Evolutionary conservation across 768 basidiomycete species (phyloP).

Genomic region (Hebeloma cylindrosporum): DNA sequence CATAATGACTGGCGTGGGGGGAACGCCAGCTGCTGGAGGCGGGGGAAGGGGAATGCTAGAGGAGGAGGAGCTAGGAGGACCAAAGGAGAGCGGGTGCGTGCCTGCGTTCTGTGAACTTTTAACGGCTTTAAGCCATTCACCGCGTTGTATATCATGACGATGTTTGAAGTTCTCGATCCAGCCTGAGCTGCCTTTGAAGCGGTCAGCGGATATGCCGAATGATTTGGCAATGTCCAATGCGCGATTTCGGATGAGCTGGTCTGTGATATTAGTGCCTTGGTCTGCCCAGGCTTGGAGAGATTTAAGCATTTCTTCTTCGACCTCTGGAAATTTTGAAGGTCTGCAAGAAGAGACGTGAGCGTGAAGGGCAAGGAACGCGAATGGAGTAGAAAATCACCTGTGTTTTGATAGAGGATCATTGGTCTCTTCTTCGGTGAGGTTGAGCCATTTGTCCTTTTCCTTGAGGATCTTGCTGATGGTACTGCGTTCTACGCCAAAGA

Average conservation of each 20-base stretch:
- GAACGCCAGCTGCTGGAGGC: too few species aligned
- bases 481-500: conserved; percentile 82
- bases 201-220: conserved; percentile 41
- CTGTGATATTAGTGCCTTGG: conserved; percentile 51
- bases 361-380: neutral
- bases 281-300: conserved; percentile 60
- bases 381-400: conserved; percentile 43
- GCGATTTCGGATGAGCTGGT: conserved; percentile 60
- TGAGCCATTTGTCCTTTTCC: conserved; percentile 80
- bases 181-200: conserved; percentile 87
- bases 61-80: too few species aligned
- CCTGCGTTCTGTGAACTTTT: conserved; percentile 1
- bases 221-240: conserved; percentile 65
- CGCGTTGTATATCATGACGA: conserved; percentile 72
- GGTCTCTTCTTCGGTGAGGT: conserved; percentile 53
- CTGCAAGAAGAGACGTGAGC: conserved; percentile 36
- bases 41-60: too few species aligned
- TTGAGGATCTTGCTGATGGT: conserved; percentile 95
- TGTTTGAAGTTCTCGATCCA: conserved; percentile 94
- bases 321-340: conserved; percentile 77
- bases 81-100: too few species aligned
- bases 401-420: conserved; percentile 65
- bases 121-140: conserved; percentile 42
- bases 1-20: too few species aligned
- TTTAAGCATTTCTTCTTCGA: conserved; percentile 63